These are phyloP conservation scores for Calonectria naviculata DNA, from an alignment of 2,329 filamentous ascomycete species.

Conservation along the genomic window DNA sequence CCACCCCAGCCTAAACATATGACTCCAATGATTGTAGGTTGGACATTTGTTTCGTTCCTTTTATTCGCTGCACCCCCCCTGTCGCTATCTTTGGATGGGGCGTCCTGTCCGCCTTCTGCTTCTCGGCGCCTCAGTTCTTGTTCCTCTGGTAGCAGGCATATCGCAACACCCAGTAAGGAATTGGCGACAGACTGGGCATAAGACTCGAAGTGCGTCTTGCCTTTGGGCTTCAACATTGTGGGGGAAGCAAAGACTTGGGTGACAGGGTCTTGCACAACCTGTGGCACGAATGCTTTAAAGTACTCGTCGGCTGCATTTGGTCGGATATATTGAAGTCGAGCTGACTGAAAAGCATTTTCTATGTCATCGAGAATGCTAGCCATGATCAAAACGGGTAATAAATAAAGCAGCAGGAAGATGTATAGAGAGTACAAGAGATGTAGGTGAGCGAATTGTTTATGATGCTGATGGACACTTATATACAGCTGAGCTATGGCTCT, in stretches of 20 bases:
- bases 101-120: neutral
- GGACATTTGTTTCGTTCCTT: neutral
- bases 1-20: conserved; percentile 28
- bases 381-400: neutral
- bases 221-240: conserved; percentile 16
- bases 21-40: conserved; percentile 24
- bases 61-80: neutral
- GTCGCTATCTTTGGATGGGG: neutral
- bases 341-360: conserved; percentile 20
- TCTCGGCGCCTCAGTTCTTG: neutral
- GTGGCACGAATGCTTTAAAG: conserved; percentile 18
- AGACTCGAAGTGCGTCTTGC: conserved; percentile 10
- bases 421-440: no score
- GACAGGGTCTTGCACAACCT: conserved; percentile 20
- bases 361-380: neutral
- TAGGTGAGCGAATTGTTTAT: no score
- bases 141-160: conserved; percentile 21
- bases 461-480: no score
- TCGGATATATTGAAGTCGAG: conserved; percentile 22
- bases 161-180: conserved; percentile 23
- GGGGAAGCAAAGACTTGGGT: conserved; percentile 18
- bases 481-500: no score
- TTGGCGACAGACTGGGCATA: conserved; percentile 18
- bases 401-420: no score
- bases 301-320: conserved; percentile 16